These are phyloP conservation scores for Lignosus rhinocerotis DNA, from an alignment of 1,284 basidiomycete genomes.

Conservation along the genomic window DNA sequence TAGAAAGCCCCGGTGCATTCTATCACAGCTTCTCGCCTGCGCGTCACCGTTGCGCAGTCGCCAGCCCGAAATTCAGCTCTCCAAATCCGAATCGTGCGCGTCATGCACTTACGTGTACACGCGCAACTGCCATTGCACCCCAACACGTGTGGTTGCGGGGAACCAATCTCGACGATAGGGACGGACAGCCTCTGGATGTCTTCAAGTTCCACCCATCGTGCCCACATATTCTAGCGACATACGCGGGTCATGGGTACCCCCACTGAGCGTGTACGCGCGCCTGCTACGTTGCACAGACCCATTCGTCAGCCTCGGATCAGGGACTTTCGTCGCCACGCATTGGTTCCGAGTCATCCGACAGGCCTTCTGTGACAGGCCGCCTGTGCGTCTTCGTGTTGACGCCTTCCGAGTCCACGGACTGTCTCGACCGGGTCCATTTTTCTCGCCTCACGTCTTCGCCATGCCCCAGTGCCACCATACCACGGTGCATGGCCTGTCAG, in stretches of 20 bases:
- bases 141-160: background rate
- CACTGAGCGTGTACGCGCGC: background rate
- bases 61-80: background rate
- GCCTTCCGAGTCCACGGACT: background rate
- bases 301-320: background rate
- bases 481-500: background rate
- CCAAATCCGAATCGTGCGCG: background rate
- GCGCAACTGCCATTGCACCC: background rate
- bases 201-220: background rate
- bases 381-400: background rate
- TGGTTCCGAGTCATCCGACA: background rate
- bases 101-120: background rate
- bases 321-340: background rate
- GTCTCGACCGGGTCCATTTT: background rate
- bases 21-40: background rate
- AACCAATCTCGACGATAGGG: background rate
- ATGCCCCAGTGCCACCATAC: background rate
- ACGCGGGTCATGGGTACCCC: background rate
- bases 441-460: background rate
- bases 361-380: background rate
- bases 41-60: background rate
- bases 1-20: background rate
- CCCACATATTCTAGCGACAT: background rate
- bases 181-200: background rate
- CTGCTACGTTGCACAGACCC: background rate